Evolutionary conservation across 345 rosid species (phyloP).

Genomic region (Conringia planisiliqua): DNA sequence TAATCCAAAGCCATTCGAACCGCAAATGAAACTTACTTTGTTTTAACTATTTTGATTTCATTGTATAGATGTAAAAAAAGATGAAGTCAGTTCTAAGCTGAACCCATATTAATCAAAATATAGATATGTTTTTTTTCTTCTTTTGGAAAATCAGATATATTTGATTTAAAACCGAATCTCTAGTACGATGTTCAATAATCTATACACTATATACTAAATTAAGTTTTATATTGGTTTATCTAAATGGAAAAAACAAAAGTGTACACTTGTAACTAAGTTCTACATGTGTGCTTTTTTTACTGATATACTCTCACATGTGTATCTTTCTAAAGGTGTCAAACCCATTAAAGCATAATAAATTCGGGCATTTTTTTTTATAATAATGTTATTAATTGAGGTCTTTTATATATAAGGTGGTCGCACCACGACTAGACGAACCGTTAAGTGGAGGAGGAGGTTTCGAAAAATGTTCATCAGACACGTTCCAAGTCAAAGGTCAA

Average conservation of each 20-base stretch:
- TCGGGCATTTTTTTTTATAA: not conserved
- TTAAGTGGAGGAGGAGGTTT: slow-evolving; percentile 22
- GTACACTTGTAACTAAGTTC: not conserved
- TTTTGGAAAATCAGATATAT: not conserved
- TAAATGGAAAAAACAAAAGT: not conserved
- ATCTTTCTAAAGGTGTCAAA: not conserved
- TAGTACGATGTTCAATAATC: no score
- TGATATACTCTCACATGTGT: not conserved
- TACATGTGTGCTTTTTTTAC: not conserved
- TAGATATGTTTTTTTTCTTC: not conserved
- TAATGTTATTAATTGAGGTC: not conserved
- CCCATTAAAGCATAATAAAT: not conserved
- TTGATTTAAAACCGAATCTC: not conserved
- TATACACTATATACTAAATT: not conserved
- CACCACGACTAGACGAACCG: slow-evolving; percentile 19
- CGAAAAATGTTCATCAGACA: slow-evolving; percentile 53
- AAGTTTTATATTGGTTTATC: not conserved
- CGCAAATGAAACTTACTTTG: not conserved
- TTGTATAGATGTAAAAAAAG: not conserved
- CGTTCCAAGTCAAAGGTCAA: slow-evolving; percentile 39
- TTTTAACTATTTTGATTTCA: not conserved
- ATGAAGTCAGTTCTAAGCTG: no score
- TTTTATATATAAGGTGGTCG: slow-evolving; percentile 7
- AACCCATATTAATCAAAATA: not conserved
- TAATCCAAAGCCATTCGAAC: not conserved